Evolutionary conservation across 805 yeast genomes (phyloP).

Genomic region (Schwanniomyces vanrijiae): DNA sequence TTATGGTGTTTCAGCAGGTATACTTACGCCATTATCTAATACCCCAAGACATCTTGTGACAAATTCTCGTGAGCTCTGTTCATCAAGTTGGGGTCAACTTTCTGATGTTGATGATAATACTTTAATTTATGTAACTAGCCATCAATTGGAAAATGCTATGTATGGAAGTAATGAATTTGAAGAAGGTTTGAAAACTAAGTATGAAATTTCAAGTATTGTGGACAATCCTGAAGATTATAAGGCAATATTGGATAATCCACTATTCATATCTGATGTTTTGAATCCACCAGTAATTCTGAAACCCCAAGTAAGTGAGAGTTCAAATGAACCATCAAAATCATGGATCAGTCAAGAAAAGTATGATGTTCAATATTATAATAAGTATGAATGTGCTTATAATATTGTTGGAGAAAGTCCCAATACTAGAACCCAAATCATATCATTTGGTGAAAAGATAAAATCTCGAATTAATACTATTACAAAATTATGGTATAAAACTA

Average conservation of each 20-base stretch:
- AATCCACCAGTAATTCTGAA: slow-evolving; percentile 22
- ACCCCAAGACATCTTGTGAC: slow-evolving; percentile 16
- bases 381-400: slow-evolving; percentile 36
- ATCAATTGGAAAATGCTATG: slow-evolving; percentile 33
- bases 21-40: slow-evolving; percentile 28
- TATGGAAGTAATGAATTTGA: slow-evolving; percentile 10
- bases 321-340: slow-evolving; percentile 25
- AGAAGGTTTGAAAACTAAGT: slow-evolving; percentile 1
- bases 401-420: slow-evolving; percentile 23
- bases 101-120: slow-evolving; percentile 21
- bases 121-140: slow-evolving; percentile 31
- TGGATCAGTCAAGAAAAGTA: slow-evolving; percentile 22
- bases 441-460: slow-evolving; percentile 11
- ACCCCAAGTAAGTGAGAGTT: slow-evolving; percentile 13
- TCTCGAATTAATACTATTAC: slow-evolving; percentile 15
- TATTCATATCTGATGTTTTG: slow-evolving; percentile 21
- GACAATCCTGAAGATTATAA: slow-evolving; percentile 3
- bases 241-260: slow-evolving; percentile 19
- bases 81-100: slow-evolving; percentile 38
- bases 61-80: slow-evolving; percentile 31
- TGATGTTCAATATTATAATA: slow-evolving; percentile 14
- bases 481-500: slow-evolving; percentile 24
- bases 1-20: slow-evolving; percentile 29
- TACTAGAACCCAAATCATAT: slow-evolving; percentile 17
- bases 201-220: not conserved